Percentiles rank a stretch among this genome's conserved stretches.
These are phyloP conservation scores for Camptophora hylomeconis DNA, from an alignment of 2,329 filamentous ascomycete genomes.

Conservation along the genomic window DNA sequence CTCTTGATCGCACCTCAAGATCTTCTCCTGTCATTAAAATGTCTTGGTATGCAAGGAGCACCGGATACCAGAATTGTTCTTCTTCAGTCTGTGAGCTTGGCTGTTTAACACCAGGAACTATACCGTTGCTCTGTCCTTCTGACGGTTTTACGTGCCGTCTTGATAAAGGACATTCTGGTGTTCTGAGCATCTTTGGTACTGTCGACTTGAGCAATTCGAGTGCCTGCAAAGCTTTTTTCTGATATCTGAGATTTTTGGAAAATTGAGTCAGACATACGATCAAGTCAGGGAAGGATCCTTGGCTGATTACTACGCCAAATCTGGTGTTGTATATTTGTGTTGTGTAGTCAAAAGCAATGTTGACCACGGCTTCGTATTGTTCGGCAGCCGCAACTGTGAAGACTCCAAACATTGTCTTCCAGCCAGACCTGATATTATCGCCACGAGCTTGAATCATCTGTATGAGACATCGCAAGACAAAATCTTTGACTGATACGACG, in stretches of 20 bases:
- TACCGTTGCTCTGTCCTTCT: constrained; percentile 28
- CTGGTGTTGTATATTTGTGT: constrained; percentile 89
- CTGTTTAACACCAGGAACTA: constrained; percentile 44
- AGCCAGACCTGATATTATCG: constrained; percentile 92
- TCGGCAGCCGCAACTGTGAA: constrained; percentile 93
- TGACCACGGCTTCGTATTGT: constrained; percentile 89
- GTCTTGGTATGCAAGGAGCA: constrained; percentile 96
- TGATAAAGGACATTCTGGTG: constrained; percentile 85
- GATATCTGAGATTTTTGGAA: constrained; percentile 95
- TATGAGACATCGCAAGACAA: constrained; percentile 88
- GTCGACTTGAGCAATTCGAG: constrained; percentile 91
- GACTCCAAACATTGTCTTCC: constrained; percentile 98
- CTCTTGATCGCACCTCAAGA: constrained; percentile 77
- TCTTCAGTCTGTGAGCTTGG: constrained; percentile 76
- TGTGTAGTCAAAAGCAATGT: constrained; percentile 92
- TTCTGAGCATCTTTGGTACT: constrained; percentile 87
- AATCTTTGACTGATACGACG: constrained; percentile 88
- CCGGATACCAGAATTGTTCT: constrained; percentile 97
- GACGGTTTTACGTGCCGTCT: constrained; percentile 43
- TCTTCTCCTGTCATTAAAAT: constrained; percentile 99
- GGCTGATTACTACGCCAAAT: constrained; percentile 89
- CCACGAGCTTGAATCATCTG: constrained; percentile 98
- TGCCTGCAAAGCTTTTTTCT: constrained; percentile 93
- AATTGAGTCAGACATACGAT: constrained; percentile 96
- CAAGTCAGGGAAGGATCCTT: constrained; percentile 91